A percentile compares a stretch with the other conserved stretches of the same genome.
Evolutionary conservation across 768 basidiomycete species (phyloP).

Genomic region (Holtermannia corniformis): DNA sequence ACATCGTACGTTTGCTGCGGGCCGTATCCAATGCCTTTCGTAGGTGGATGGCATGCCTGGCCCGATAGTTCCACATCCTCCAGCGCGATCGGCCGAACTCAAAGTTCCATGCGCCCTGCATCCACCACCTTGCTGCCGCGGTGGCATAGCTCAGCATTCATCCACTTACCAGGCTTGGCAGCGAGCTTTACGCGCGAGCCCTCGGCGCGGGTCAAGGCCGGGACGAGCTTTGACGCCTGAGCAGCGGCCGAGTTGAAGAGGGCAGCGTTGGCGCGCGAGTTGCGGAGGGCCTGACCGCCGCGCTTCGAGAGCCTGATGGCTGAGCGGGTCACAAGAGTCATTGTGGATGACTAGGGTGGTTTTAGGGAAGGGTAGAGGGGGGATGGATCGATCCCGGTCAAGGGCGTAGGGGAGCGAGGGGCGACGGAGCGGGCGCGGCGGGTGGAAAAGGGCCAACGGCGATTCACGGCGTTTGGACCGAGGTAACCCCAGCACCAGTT

Average conservation of each 20-base stretch:
- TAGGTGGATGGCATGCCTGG: no score
- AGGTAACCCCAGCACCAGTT: background rate
- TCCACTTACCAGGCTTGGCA: conserved; percentile 23
- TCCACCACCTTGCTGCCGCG: background rate
- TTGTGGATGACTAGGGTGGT: conserved; percentile 9
- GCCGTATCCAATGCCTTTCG: no score
- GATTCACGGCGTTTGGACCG: conserved; percentile 6
- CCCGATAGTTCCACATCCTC: no score
- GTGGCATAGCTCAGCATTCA: background rate
- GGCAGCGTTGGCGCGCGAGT: conserved; percentile 37
- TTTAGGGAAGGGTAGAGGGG: conserved; percentile 6
- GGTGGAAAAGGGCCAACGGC: conserved; percentile 1
- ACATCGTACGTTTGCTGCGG: no score
- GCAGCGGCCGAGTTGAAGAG: conserved; percentile 38
- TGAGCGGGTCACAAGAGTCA: conserved; percentile 41
- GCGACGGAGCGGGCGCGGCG: conserved; percentile 4
- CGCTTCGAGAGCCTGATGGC: conserved; percentile 40
- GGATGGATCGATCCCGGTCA: conserved; percentile 1
- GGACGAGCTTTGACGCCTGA: conserved; percentile 27
- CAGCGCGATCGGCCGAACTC: no score
- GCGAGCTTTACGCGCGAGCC: conserved; percentile 15
- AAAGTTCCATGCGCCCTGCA: no score
- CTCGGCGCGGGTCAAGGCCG: conserved; percentile 20
- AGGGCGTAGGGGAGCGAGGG: conserved; percentile 10
- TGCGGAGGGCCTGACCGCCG: conserved; percentile 29